Base-by-base conservation (phyloP, 805 yeast genomes). In the Ogataea trehaloabstinens region DNA sequence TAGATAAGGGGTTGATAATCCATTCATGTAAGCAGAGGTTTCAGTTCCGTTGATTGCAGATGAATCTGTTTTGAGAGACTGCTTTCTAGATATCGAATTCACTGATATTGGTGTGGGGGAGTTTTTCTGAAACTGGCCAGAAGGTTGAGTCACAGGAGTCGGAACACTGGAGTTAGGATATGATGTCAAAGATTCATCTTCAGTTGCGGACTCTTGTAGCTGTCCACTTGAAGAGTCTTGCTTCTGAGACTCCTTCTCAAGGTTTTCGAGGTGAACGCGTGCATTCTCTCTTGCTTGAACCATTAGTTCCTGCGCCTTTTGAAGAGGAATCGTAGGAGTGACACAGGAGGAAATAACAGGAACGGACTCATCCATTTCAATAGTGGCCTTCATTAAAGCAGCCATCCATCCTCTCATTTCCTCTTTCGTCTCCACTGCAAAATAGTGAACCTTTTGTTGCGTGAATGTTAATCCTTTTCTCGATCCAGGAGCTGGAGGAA, bases 401-500 rank as follows among this genome's bases (percentile, higher is more conserved):
- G 89, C 85, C 80, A 90, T 80, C 99, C 99, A 93, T 2, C 74
- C 76, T 57, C 96, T 74, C 96, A 91, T 85, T 47, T 91, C 98
- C 35, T 88, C 95, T 41, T 73, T 77, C 0, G 87, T 74, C 35
- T 93, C 97, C 31, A 91, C 96, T 0, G 98, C 97, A 72, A 93
- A 93, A 61, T 84, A 93, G 55, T 93, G 99, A 6, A 89, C 85
- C 49, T 89, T 87, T 20, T 96, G 99, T 48, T 90, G 96, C 0
- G 99, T 93, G 61, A 93, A 93, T 0, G 96, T 90, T 41, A 93
- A 76, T 0, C 98, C 98, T 64, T 90, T 91, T 49, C 83, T 82
- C 37, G 91, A 86, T 0, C 99, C 99, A 0, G 98, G 98, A 2
- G 95, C 95, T 0, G 99, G 99, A 7, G 99, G 99, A 3, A 90